Base-by-base conservation (phyloP, 1,284 basidiomycete species). In the Cystobasidium sp. region DNA sequence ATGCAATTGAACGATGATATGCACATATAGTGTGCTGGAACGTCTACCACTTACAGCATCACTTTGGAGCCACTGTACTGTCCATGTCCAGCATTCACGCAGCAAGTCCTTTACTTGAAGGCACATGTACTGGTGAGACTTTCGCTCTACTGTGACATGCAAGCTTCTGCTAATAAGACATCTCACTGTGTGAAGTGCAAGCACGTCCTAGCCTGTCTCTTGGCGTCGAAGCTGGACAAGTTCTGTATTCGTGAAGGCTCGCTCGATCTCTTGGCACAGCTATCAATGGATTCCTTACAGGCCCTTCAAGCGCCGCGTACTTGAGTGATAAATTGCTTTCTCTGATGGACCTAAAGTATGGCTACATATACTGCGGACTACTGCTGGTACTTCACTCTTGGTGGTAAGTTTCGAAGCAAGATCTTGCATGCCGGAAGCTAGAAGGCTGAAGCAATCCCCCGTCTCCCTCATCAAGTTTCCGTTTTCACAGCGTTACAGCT, bases 21-120 rank as follows among this genome's bases (percentile, higher is more conserved):
- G n/a, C 31, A 31, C 31, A 31, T 37, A 44, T n/a, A 73, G 70
- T 73, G 70, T 31, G 22, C 70, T 47, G 70, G 70, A 24, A 73
- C 70, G 3, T 47, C 63, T 20, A 73, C 49, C 1, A 73, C 70
- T 0, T 73, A 73, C 44, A 46, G 51, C 12, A 43, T 73, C 1
- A 65, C 62, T 47, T 37, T 73, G 10, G 70, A 73, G 16, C 70
- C 70, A 8, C 62, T 66, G 20, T 73, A 44, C 55, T 73, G 70
- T 37, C 70, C 70, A 16, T 73, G 70, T 58, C 70, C 70, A 20
- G 70, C 70, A 12, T 73, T 73, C 44, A 16, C 70, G 3, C 70
- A 73, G 53, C 70, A 73, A 41, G 70, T 73, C 18, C 63, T 73
- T 16, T 73, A 73, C 24, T 63, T 73, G 7, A 9, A 46, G 14